Conservation (phyloP, 768 basidiomycete species). For the Auricularia heimuer region DNA sequence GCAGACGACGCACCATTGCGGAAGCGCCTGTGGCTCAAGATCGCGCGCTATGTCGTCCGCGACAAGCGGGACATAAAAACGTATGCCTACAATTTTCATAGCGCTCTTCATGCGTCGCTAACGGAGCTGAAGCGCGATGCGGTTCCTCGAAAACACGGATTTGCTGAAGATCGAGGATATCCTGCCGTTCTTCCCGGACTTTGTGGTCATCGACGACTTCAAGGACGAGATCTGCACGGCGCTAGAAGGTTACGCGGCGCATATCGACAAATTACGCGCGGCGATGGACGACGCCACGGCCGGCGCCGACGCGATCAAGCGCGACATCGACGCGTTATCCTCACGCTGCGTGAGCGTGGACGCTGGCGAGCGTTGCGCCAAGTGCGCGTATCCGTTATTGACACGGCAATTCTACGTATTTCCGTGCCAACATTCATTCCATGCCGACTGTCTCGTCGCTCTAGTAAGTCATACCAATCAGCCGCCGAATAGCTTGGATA, state of each 20-base stretch:
- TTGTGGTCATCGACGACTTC: slow-evolving; percentile 98
- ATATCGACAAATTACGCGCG: slow-evolving; percentile 78
- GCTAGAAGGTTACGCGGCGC: slow-evolving; percentile 84
- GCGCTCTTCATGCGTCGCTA: neutral
- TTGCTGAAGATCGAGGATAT: slow-evolving; percentile 98
- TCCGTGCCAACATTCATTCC: slow-evolving; percentile 96
- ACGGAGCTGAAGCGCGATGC: slow-evolving; percentile 70
- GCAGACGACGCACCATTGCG: slow-evolving; percentile 78
- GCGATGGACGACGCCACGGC: slow-evolving; percentile 96
- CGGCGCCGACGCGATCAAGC: slow-evolving; percentile 87
- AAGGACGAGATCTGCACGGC: slow-evolving; percentile 97
- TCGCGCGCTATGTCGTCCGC: slow-evolving; percentile 96
- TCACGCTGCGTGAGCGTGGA: slow-evolving; percentile 91
- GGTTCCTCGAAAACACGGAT: slow-evolving; percentile 88
- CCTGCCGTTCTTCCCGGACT: slow-evolving; percentile 98
- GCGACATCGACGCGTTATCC: slow-evolving; percentile 75
- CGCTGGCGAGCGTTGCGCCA: slow-evolving; percentile 74
- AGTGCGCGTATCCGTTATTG: slow-evolving; percentile 65
- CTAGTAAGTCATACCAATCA: slow-evolving; percentile 47
- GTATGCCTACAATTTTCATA: slow-evolving; percentile 39
- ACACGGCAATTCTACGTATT: slow-evolving; percentile 96
- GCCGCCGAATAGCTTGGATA: neutral
- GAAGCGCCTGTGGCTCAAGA: slow-evolving; percentile 96
- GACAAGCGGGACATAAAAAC: slow-evolving; percentile 97
- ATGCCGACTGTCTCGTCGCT: slow-evolving; percentile 92